Percentiles rank a stretch among this genome's conserved stretches.
Evolutionary conservation across 352 stramenopile species (phyloP).

Genomic region (Globisporangium uncinulatum): DNA sequence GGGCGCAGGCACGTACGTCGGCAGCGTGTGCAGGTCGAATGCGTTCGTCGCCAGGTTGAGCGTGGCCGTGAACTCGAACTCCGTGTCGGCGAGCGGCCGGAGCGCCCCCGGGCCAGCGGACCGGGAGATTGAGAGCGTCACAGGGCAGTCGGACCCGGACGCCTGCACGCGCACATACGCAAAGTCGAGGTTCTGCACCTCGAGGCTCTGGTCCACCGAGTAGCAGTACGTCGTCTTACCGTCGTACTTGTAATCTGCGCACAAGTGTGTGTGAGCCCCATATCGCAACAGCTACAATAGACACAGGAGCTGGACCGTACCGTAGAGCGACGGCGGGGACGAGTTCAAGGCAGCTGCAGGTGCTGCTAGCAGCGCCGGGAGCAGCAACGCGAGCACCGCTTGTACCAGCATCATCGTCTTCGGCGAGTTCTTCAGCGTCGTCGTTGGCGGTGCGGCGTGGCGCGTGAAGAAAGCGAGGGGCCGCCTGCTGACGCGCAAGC

Average conservation of each 20-base stretch:
- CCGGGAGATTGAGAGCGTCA: constrained; percentile 40
- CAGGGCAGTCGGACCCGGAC: constrained; percentile 37
- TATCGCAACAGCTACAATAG: no score
- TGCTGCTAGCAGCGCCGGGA: constrained; percentile 12
- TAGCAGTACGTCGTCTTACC: constrained; percentile 79
- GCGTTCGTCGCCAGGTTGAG: constrained; percentile 64
- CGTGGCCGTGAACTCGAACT: constrained; percentile 70
- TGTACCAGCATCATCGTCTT: not conserved
- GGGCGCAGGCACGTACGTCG: constrained; percentile 47
- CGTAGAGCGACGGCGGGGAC: constrained; percentile 44
- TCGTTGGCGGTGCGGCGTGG: not conserved
- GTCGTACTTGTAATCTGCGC: constrained; percentile 67
- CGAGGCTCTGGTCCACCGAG: constrained; percentile 67
- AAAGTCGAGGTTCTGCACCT: constrained; percentile 64
- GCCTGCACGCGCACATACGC: constrained; percentile 54
- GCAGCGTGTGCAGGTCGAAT: constrained; percentile 61
- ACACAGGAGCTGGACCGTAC: no score
- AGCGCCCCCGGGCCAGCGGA: constrained; percentile 37
- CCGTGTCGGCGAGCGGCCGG: constrained; percentile 24
- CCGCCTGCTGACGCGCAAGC: not conserved
- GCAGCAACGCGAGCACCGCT: not conserved
- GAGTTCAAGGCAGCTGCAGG: constrained; percentile 11
- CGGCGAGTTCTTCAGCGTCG: not conserved
- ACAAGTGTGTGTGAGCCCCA: not conserved
- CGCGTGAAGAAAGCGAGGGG: not conserved